phyloP scores from a whole-genome alignment of 345 rosid species.

The Pistacia vera region DNA sequence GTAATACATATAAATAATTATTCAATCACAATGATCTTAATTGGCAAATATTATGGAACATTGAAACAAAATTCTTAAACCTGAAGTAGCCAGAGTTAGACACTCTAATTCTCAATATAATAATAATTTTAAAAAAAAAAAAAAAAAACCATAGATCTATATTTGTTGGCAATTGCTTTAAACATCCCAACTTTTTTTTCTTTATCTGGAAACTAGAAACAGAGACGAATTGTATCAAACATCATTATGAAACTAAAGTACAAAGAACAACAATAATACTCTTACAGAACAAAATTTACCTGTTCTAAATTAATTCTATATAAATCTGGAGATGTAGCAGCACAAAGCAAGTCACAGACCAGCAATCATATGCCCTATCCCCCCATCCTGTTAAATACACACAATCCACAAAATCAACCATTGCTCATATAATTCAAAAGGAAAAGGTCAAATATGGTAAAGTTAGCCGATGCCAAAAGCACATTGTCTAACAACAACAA shows the following conservation, averaged over 20 bases:
- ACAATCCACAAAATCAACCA: not conserved
- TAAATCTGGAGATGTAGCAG: constrained; percentile 96
- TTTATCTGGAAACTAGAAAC: too few relatives aligned
- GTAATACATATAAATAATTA: too few relatives aligned
- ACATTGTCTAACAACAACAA: not conserved
- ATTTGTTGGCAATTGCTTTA: too few relatives aligned
- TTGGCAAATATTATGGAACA: too few relatives aligned
- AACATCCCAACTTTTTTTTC: too few relatives aligned
- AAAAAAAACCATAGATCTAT: too few relatives aligned
- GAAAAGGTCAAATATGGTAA: not conserved
- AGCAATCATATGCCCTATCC: constrained; percentile 75
- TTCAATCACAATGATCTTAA: too few relatives aligned
- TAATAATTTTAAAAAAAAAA: too few relatives aligned
- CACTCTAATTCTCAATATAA: too few relatives aligned
- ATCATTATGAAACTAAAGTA: not conserved
- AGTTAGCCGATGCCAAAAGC: not conserved
- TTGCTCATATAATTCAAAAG: not conserved
- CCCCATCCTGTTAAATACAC: constrained; percentile 76
- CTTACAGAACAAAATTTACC: constrained; percentile 37
- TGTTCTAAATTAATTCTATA: constrained; percentile 93
- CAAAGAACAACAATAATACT: not conserved
- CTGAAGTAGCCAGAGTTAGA: too few relatives aligned
- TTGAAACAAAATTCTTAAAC: too few relatives aligned
- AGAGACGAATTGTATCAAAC: not conserved
- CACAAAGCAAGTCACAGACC: constrained; percentile 99